Conservation (phyloP, 148 eudicot genomes). For the Persicaria maculosa region DNA sequence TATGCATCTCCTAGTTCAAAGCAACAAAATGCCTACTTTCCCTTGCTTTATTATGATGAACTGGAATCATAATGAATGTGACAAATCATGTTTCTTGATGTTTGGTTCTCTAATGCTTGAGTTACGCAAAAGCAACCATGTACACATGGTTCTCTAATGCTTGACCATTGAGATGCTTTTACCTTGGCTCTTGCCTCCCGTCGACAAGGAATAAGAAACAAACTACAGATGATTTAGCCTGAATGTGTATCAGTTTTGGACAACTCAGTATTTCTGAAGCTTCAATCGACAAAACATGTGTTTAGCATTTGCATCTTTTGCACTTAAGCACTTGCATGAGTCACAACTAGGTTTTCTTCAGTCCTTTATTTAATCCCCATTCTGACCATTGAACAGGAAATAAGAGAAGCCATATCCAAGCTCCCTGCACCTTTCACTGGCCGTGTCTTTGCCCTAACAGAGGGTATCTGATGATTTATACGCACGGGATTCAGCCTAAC, state of each 20-base stretch:
- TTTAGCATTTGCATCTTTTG: not conserved
- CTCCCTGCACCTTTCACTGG: conserved; percentile 53
- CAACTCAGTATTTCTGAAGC: not conserved
- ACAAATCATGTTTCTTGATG: not conserved
- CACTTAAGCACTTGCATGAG: not conserved
- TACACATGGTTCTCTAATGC: too few relatives aligned
- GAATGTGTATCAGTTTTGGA: not conserved
- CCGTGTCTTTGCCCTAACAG: conserved; percentile 66
- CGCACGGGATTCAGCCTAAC: not conserved
- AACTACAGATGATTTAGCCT: not conserved
- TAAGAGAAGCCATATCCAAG: conserved; percentile 52
- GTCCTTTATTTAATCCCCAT: not conserved
- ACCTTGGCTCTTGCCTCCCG: not conserved
- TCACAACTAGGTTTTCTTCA: not conserved
- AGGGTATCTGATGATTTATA: conserved; percentile 50
- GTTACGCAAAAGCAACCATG: not conserved
- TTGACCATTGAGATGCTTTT: not conserved
- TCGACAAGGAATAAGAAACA: not conserved
- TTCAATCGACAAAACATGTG: not conserved
- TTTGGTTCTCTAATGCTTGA: not conserved
- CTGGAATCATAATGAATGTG: not conserved
- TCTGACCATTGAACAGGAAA: conserved; percentile 48
- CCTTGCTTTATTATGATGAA: not conserved
- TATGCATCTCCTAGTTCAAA: not conserved
- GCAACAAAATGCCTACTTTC: not conserved